Percentiles rank a stretch among this genome's conserved stretches.
phyloP scores from a whole-genome alignment of 257 asterid species.

The Solanum acaule region DNA sequence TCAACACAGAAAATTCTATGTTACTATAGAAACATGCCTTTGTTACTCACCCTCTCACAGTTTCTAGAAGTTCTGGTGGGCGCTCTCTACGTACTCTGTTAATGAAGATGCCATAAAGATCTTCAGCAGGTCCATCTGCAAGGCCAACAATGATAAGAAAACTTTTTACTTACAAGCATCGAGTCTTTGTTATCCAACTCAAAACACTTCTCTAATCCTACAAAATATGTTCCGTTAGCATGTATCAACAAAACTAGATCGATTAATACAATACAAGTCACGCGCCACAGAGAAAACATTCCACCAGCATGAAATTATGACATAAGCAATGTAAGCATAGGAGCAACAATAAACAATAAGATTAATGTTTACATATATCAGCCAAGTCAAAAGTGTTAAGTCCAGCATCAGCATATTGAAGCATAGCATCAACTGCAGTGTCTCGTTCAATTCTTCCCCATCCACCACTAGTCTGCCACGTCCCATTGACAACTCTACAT shows the following conservation, averaged over 20 bases:
- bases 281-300: background rate
- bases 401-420: conserved; percentile 68
- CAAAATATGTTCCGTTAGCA: background rate
- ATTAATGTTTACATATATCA: conserved; percentile 52
- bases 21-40: background rate
- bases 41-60: conserved; percentile 67
- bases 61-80: conserved; percentile 81
- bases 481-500: conserved; percentile 76
- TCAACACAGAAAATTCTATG: background rate
- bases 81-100: conserved; percentile 94
- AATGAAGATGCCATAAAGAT: conserved; percentile 87
- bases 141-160: background rate
- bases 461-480: conserved; percentile 84
- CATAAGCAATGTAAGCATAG: background rate
- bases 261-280: background rate
- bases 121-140: conserved; percentile 98
- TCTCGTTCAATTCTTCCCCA: conserved; percentile 66
- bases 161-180: background rate
- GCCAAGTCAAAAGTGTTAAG: conserved; percentile 66
- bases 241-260: background rate
- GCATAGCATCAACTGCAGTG: conserved; percentile 61
- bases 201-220: background rate
- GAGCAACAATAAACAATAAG: background rate
- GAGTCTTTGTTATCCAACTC: background rate
- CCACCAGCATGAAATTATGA: background rate